phyloP scores from a whole-genome alignment of 2,329 filamentous ascomycete genomes.

The Diplodia sapinea region DNA sequence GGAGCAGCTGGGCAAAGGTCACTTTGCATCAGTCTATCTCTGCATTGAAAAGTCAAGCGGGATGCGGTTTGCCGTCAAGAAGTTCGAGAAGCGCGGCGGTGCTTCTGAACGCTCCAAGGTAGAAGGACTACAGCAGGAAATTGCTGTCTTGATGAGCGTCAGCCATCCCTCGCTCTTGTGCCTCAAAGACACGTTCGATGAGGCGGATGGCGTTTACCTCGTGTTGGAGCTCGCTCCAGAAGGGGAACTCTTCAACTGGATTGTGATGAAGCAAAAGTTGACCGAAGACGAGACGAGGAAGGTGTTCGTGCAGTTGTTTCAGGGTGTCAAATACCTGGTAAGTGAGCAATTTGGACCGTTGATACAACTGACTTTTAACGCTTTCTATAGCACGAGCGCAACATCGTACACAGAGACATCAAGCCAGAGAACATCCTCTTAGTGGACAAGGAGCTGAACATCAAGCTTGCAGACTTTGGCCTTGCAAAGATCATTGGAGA shows the following conservation, averaged over 20 bases:
- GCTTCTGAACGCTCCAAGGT: conserved; percentile 82
- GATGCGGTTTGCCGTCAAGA: conserved; percentile 86
- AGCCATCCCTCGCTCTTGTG: conserved; percentile 92
- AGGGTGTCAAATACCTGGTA: conserved; percentile 94
- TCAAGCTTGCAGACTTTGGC: conserved; percentile 96
- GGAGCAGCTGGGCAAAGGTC: conserved; percentile 88
- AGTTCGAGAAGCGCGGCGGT: conserved; percentile 86
- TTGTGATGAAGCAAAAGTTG: conserved; percentile 88
- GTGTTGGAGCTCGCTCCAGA: conserved; percentile 89
- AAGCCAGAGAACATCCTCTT: conserved; percentile 96
- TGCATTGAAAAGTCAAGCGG: conserved; percentile 87
- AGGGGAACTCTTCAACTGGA: conserved; percentile 95
- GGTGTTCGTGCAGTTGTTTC: conserved; percentile 88
- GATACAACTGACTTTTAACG: conserved; percentile 35
- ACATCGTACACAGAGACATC: conserved; percentile 96
- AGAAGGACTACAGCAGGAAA: conserved; percentile 90
- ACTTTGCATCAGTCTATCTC: conserved; percentile 92
- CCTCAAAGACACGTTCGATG: conserved; percentile 93
- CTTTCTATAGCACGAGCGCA: conserved; percentile 79
- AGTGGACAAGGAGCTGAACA: conserved; percentile 79
- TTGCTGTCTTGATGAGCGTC: conserved; percentile 95
- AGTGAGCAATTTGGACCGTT: conserved; percentile 40
- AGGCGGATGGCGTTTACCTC: conserved; percentile 86
- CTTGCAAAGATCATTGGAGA: conserved; percentile 98
- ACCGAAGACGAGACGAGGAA: conserved; percentile 83